A percentile compares a stretch with the other conserved stretches of the same genome.
Evolutionary conservation across 805 yeast genomes (phyloP).

Genomic region (Saccharomycopsis malanga): DNA sequence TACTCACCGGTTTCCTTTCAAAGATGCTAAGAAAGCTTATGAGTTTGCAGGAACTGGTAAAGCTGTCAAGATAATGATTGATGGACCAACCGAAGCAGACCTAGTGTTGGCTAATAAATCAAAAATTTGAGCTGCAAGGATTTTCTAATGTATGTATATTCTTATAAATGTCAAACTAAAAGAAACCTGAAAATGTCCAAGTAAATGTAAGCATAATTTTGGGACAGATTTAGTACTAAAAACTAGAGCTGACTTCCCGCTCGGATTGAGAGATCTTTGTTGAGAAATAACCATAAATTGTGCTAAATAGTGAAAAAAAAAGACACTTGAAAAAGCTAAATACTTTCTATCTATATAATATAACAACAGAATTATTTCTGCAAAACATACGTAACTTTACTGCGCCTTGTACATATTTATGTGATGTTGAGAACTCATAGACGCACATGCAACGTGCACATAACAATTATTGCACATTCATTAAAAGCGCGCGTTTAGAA

Average conservation of each 20-base stretch:
- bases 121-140: background rate
- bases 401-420: too few relatives aligned
- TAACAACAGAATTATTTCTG: too few relatives aligned
- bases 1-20: constrained; percentile 66
- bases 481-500: too few relatives aligned
- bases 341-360: too few relatives aligned
- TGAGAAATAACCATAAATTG: background rate
- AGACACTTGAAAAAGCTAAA: background rate
- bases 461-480: too few relatives aligned
- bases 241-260: too few relatives aligned
- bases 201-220: background rate
- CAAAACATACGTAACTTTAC: too few relatives aligned
- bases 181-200: background rate
- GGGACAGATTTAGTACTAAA: too few relatives aligned
- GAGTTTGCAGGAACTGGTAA: constrained; percentile 47
- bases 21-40: constrained; percentile 70
- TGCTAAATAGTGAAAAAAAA: background rate
- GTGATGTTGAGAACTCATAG: too few relatives aligned
- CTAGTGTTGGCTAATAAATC: constrained; percentile 9
- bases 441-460: too few relatives aligned
- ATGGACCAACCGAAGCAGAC: constrained; percentile 47
- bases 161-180: background rate
- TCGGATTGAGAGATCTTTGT: background rate
- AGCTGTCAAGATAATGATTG: constrained; percentile 74
- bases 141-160: background rate